Base-by-base conservation (phyloP, 1,284 basidiomycete species). In the Schizophyllum commune region DNA sequence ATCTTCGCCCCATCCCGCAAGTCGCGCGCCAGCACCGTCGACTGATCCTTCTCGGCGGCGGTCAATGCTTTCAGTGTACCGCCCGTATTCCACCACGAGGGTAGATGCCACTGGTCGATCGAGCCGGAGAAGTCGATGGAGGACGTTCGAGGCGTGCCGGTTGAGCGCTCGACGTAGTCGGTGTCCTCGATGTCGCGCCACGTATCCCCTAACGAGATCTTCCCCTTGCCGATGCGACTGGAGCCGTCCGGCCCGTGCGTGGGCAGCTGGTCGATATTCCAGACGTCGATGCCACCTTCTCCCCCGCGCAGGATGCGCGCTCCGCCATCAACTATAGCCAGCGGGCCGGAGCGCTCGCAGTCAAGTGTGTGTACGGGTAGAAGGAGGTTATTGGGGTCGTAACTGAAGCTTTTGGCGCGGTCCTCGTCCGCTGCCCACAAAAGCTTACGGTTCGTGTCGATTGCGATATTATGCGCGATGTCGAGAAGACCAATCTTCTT, bases 141-240 rank as follows among this genome's bases (percentile, higher is more conserved):
- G 2, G 66, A 55, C 47, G 69, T 66, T 0, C 70, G 65, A 5
- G 57, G 17, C 63, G 67, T 73, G 2, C 74, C 75, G 5, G 58
- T 63, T 1, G 76, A 77, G 4, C 19, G 59, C 65, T 78, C 75
- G 58, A 77, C 69, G 5, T 68, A 61, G 22, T 70, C 70, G 11
- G 63, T 59, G 20, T 47, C 39, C 13, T 72, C 71, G 54, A 73
- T 59, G 20, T 72, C 71, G 51, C 73, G 73, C 52, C 73, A 59
- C 70, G 64, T 68, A 32, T 66, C 67, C 17, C 17, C 39, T 51
- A 70, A 63, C 58, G 67, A 65, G 4, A 60, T 53, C 33, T 62
- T 60, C 55, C 62, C 63, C 32, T 64, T 66, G 1, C 75, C 74
- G 56, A 77, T 72, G 13, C 59, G 65, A 17, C 65, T 65, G 6